These are phyloP conservation scores for Salvia miltiorrhiza DNA, from an alignment of 257 asterid genomes.

Conservation along the genomic window DNA sequence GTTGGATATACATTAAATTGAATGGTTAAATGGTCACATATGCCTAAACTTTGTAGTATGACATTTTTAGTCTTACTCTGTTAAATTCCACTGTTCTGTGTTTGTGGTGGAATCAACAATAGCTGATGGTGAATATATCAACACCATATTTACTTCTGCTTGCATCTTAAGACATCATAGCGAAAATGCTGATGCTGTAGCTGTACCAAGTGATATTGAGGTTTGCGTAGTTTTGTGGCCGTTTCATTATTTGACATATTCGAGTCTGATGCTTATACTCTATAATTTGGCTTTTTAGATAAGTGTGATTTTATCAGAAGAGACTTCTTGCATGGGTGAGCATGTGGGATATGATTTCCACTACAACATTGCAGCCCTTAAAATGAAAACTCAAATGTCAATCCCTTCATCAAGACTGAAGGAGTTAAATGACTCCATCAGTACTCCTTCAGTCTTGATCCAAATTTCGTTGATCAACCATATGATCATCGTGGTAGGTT, in stretches of 20 bases:
- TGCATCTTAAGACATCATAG: background rate
- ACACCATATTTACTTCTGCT: background rate
- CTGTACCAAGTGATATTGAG: no score
- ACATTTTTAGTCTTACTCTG: no score
- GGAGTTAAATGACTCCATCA: background rate
- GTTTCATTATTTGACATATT: background rate
- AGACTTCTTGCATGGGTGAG: background rate
- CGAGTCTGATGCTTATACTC: background rate
- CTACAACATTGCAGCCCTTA: background rate
- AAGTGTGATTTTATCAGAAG: background rate
- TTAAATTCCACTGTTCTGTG: no score
- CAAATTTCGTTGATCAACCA: background rate
- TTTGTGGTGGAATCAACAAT: background rate
- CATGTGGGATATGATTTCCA: background rate
- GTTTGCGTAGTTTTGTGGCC: background rate
- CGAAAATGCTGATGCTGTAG: background rate
- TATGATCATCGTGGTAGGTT: background rate
- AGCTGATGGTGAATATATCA: background rate
- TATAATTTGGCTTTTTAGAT: background rate
- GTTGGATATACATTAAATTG: no score
- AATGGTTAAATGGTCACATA: no score
- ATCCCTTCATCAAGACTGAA: background rate
- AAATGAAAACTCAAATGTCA: background rate
- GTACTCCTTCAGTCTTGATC: no score
- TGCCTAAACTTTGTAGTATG: no score